phyloP scores from a whole-genome alignment of 495 filamentous ascomycete species.

The Aeminium ludgeri region DNA sequence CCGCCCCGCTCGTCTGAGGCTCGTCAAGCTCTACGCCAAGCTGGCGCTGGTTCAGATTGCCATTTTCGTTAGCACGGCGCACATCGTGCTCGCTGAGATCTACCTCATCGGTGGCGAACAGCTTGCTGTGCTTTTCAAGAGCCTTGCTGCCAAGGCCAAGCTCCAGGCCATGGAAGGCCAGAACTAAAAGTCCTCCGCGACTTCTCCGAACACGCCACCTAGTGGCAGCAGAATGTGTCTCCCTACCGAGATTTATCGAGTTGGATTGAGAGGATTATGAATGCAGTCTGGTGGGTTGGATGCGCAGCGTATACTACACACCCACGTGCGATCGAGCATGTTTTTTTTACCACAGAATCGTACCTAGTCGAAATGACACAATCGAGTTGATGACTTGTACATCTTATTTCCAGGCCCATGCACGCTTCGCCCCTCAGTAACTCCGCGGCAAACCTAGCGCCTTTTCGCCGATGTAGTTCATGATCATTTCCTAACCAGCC shows the following conservation, averaged over 20 bases:
- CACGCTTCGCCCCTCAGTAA: slow-evolving; percentile 23
- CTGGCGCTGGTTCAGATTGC: slow-evolving; percentile 35
- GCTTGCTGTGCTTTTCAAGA: slow-evolving; percentile 6
- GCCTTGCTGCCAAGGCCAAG: slow-evolving; percentile 6
- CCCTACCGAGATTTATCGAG: too few species aligned
- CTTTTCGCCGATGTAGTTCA: slow-evolving; percentile 65
- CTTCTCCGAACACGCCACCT: too few species aligned
- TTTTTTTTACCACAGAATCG: too few species aligned
- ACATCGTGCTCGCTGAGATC: slow-evolving; percentile 6
- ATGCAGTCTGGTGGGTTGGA: too few species aligned
- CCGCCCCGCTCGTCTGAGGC: slow-evolving; percentile 43
- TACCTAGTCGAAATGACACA: too few species aligned
- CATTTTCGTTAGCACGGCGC: slow-evolving; percentile 23
- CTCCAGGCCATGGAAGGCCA: slow-evolving; percentile 13
- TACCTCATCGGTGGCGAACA: slow-evolving; percentile 13
- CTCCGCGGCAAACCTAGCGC: slow-evolving; percentile 42
- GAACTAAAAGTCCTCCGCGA: not conserved
- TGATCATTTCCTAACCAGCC: slow-evolving; percentile 46
- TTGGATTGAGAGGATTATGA: too few species aligned
- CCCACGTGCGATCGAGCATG: too few species aligned
- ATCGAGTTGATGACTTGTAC: not conserved
- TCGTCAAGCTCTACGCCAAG: slow-evolving; percentile 54
- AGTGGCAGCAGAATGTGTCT: too few species aligned
- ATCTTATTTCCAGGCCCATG: not conserved
- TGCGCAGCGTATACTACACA: too few species aligned